These are phyloP conservation scores for Haplosporangium sp. DNA, from an alignment of 371 early-diverging fungal genomes.

Conservation along the genomic window DNA sequence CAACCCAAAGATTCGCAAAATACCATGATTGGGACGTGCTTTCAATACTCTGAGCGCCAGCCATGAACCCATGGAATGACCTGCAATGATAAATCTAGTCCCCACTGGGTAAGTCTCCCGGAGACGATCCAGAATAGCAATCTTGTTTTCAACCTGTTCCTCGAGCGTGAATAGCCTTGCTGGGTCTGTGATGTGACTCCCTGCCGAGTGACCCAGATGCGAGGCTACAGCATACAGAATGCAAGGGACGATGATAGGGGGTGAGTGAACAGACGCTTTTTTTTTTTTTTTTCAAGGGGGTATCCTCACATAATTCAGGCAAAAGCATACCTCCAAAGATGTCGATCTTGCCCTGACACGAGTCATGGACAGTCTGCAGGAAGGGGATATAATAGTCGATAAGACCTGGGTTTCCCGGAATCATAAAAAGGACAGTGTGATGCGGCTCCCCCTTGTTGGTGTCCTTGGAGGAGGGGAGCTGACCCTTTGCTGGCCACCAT, in stretches of 20 bases:
- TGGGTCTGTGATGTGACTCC: slow-evolving; percentile 34
- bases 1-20: slow-evolving; percentile 72
- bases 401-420: slow-evolving; percentile 80
- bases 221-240: slow-evolving; percentile 55
- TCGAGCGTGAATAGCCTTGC: slow-evolving; percentile 58
- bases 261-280: too few species aligned
- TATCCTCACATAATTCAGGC: background rate
- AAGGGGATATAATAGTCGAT: slow-evolving; percentile 78
- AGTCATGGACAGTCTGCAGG: slow-evolving; percentile 61
- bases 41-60: slow-evolving; percentile 65
- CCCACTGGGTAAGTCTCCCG: slow-evolving; percentile 58
- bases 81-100: slow-evolving; percentile 69
- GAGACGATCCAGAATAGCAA: slow-evolving; percentile 69
- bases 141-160: slow-evolving; percentile 77
- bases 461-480: slow-evolving; percentile 5
- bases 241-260: background rate
- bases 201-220: slow-evolving; percentile 66
- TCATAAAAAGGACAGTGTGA: slow-evolving; percentile 64
- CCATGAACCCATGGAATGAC: slow-evolving; percentile 78
- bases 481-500: slow-evolving; percentile 62
- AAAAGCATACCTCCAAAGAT: slow-evolving; percentile 63
- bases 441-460: slow-evolving; percentile 5
- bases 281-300: too few species aligned
- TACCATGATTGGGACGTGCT: slow-evolving; percentile 65
- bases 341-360: slow-evolving; percentile 56